Evolutionary conservation across 768 basidiomycete genomes (phyloP), one percentile per base, ranked within the genome.

Genomic region (Boletus huronensis): DNA sequence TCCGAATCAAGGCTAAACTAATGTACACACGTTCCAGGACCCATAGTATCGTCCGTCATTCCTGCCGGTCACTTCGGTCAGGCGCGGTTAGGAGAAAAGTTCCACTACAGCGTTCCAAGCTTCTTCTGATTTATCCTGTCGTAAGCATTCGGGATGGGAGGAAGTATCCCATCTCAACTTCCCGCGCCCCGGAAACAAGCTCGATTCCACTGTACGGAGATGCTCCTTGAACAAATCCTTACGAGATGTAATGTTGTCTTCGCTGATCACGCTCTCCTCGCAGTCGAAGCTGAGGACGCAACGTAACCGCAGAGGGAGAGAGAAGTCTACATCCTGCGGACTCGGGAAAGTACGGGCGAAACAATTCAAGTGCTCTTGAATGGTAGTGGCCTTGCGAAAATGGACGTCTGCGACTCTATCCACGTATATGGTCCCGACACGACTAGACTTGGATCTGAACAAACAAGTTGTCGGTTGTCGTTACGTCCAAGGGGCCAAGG

Each of bases 371-470:
- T 65, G 50, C 0, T 3, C 5, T 14, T 57, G 57, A 11, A 64
- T 5, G 2, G 19, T 4, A 14, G 3, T 2, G 14, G 11, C 0
- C 5, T 28, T 13, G 8, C 1, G 0, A 2, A 0, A 0, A 11
- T 48, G 55, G 23, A 51, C 28, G 3, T 9, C 35, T 29, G 53
- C 63, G 19, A 65, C 3, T 38, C 45, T 42, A 42, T 59, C 53
- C 57, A 62, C 7, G 41, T 64, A 64, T 19, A 64, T 57, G 21
- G 9, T 51, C 36, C 63, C 63, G 0, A 31, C 10, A 21, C 25
- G 43, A 13, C 50, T 50, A 29, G 54, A 53, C 28, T 4, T 55
- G 17, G 19, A 53, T 38, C 63, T 64, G 29, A 26, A 48, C 29
- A 42, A 2, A 44, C 8, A 23, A 3, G 8, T 1, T 6, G 19